Base-by-base conservation (phyloP, 352 stramenopile genomes). In the Lagenidium sp. region DNA sequence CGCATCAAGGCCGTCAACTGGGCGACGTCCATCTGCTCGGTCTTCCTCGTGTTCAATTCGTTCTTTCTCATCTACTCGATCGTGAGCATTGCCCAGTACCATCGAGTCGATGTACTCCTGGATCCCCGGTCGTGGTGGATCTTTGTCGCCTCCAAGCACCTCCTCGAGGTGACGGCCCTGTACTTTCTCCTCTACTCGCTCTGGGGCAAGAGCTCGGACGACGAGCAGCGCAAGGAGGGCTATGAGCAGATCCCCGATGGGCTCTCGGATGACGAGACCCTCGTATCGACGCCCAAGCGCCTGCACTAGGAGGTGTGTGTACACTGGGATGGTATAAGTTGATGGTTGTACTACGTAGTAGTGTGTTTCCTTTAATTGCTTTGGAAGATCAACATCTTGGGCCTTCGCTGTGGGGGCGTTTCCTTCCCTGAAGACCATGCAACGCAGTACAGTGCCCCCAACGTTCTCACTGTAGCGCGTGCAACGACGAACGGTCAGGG, bases 131-230 rank as follows among this genome's bases (percentile, higher is more conserved):
- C 67, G 47, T 98, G 91, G 93, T 96, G 96, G 78, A 68, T 88
- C 20, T 97, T 97, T 55, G 85, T 98, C 11, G 64, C 91, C 5
- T 61, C 89, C 26, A 98, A 98, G 59, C 94, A 98, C 65, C 51
- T 83, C 10, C 82, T 91, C 11, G 95, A 98, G 68, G 75, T 97
- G 37, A 63, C 92, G 24, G 94, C 98, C 43, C 60, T 98, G 10
- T 94, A 89, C 38, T 77, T 98, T 31, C 78, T 98, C 69, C 63
- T 98, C 1, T 98, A 96, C 54, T 97, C 96, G 53, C 62, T 98
- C 22, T 91, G 79, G 73, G 75, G 76, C n/a, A 82, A 82, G 44
- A 85, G 73, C 45, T 68, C 62, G 19, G 68, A 83, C 24, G 68
- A 86, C 29, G 65, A 74, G 2, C 70, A 82, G 43, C 47, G 52